Base-by-base conservation (phyloP, 805 yeast genomes). In the Starmera quercuum region DNA sequence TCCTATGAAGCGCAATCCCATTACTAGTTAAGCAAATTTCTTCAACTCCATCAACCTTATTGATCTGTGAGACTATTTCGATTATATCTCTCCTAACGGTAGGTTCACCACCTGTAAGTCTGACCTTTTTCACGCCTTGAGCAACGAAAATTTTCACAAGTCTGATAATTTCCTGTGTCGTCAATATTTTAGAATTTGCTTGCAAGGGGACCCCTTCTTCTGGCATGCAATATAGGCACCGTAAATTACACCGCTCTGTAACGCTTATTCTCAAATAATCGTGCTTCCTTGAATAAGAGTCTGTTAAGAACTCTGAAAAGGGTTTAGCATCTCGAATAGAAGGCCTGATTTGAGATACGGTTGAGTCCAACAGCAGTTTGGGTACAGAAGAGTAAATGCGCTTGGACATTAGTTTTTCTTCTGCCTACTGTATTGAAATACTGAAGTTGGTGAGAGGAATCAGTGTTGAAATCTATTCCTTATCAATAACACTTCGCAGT, bases 41-140 rank as follows among this genome's bases (percentile, higher is more conserved):
- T 23, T 66, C 46, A 8, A 71, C 47, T 1, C 73, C 75, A n/a
- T 43, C 42, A 3, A 71, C 41, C 19, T 42, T 32, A 27, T 67
- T 59, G 22, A 72, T 44, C 20, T 54, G 47, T 20, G 42, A 39
- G 7, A 69, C 69, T 5, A 72, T 49, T 5, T 61, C 68, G 29
- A 71, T 56, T 23, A 72, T 60, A 40, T 72, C 78, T 36, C 59
- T 64, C 15, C 78, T 49, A 6, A 72, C 72, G 0, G 75, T 68
- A 1, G 78, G 78, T 46, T 72, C 78, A 12, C 78, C 78, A 8
- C 78, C 78, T 0, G 78, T 72, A 12, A 72, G 52, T 31, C 78
- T 46, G 15, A 72, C 64, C 45, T 72, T 72, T 12, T 54, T 49
- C n/a, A 72, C 75, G 2, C 78, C 78, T 33, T 65, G 64, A 3